These are phyloP conservation scores for Roridomyces roridus DNA, from an alignment of 768 basidiomycete genomes.

Conservation along the genomic window DNA sequence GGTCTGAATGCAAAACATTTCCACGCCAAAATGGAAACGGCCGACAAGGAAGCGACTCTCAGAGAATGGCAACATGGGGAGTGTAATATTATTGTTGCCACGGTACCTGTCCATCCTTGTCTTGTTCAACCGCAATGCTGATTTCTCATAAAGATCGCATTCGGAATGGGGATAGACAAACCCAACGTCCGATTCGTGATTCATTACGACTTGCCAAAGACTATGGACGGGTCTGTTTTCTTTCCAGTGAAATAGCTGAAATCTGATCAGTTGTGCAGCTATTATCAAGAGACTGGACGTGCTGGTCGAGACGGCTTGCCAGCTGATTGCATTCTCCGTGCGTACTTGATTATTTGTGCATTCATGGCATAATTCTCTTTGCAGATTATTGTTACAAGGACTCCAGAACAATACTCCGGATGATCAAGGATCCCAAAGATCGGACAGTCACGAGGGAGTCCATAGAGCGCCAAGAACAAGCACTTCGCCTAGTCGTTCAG, in stretches of 20 bases:
- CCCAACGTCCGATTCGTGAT: conserved; percentile 90
- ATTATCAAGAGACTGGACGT: conserved; percentile 96
- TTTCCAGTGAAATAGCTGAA: neutral
- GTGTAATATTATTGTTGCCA: conserved; percentile 89
- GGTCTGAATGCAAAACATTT: conserved; percentile 77
- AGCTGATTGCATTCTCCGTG: conserved; percentile 89
- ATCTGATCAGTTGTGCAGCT: conserved; percentile 46
- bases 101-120: conserved; percentile 51
- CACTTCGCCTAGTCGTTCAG: conserved; percentile 70
- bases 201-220: conserved; percentile 82
- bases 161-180: conserved; percentile 91
- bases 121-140: conserved; percentile 7
- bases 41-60: conserved; percentile 69
- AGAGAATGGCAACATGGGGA: conserved; percentile 75
- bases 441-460: conserved; percentile 55
- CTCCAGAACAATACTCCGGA: conserved; percentile 54
- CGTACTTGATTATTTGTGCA: conserved; percentile 31
- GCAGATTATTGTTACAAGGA: conserved; percentile 77
- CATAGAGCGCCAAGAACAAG: conserved; percentile 69
- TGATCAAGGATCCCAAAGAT: conserved; percentile 65
- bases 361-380: neutral
- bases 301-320: conserved; percentile 90
- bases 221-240: conserved; percentile 66
- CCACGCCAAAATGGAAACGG: conserved; percentile 77
- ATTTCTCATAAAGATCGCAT: conserved; percentile 61